Evolutionary conservation across 257 asterid genomes (phyloP).

Genomic region (Capsicum chinense): DNA sequence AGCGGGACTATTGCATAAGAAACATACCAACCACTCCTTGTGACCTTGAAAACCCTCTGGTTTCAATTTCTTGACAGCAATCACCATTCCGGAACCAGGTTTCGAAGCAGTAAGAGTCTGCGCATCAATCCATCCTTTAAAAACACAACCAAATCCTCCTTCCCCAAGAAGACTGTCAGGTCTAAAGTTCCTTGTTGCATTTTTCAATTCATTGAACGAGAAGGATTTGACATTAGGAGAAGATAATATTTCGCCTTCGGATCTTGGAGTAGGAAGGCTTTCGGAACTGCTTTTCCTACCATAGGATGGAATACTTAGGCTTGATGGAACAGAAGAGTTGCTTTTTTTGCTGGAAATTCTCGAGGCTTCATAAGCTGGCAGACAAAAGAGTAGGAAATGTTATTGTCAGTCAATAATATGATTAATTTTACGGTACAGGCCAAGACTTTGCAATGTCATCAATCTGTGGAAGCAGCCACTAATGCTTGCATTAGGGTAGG

Average conservation of each 20-base stretch:
- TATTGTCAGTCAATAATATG: background rate
- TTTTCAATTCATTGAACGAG: conserved; percentile 73
- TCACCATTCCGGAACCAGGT: conserved; percentile 89
- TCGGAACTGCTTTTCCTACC: conserved; percentile 62
- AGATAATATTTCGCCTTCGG: conserved; percentile 78
- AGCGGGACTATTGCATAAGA: background rate
- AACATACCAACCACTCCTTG: conserved; percentile 97
- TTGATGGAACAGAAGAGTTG: conserved; percentile 57
- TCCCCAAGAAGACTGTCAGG: conserved; percentile 97
- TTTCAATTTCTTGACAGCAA: conserved; percentile 92
- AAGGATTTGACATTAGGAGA: conserved; percentile 82
- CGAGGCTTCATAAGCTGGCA: conserved; percentile 52
- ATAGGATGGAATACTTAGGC: conserved; percentile 56
- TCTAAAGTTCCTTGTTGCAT: conserved; percentile 85
- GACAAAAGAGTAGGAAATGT: background rate
- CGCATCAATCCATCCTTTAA: conserved; percentile 95
- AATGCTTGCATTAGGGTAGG: no score
- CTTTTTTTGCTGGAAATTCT: conserved; percentile 52
- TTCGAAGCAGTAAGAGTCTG: conserved; percentile 67
- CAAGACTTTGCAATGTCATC: background rate
- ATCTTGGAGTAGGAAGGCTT: conserved; percentile 83
- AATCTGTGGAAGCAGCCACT: no score
- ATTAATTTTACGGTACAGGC: background rate
- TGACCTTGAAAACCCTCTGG: conserved; percentile 99
- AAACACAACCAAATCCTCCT: conserved; percentile 95